Conservation (phyloP, 768 basidiomycete genomes). For the Rickenella mellea region DNA sequence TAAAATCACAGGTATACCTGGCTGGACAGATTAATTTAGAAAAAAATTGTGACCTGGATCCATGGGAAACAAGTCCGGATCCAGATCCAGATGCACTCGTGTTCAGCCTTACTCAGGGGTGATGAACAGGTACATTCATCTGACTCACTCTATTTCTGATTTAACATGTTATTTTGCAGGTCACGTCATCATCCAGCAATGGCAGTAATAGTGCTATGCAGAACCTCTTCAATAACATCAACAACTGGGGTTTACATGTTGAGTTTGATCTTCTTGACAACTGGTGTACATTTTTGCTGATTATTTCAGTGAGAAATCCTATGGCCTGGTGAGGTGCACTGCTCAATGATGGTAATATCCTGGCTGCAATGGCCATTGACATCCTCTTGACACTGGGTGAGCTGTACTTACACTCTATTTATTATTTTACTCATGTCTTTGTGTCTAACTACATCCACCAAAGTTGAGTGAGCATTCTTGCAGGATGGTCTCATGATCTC, state of each 20-base stretch:
- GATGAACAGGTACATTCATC: too few relatives aligned
- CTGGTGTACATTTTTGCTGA: neutral
- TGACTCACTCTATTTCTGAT: too few relatives aligned
- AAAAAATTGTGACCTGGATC: too few relatives aligned
- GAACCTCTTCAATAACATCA: neutral
- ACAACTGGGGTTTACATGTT: neutral
- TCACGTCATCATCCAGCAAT: too few relatives aligned
- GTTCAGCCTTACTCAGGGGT: too few relatives aligned
- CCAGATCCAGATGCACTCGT: too few relatives aligned
- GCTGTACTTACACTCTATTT: neutral
- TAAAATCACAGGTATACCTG: too few relatives aligned
- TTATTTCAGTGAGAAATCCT: neutral
- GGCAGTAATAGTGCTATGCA: too few relatives aligned
- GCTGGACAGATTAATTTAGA: too few relatives aligned
- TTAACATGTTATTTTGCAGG: too few relatives aligned
- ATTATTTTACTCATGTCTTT: neutral
- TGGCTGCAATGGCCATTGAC: neutral
- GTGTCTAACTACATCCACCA: constrained; percentile 17
- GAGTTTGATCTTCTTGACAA: neutral
- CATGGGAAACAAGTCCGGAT: too few relatives aligned
- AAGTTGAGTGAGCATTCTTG: constrained; percentile 21
- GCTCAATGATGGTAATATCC: neutral
- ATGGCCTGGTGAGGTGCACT: neutral
- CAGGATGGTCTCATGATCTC: constrained; percentile 18
- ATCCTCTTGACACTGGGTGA: constrained; percentile 7